phyloP scores from a whole-genome alignment of 1,284 basidiomycete genomes.

The Puccinia coronata region DNA sequence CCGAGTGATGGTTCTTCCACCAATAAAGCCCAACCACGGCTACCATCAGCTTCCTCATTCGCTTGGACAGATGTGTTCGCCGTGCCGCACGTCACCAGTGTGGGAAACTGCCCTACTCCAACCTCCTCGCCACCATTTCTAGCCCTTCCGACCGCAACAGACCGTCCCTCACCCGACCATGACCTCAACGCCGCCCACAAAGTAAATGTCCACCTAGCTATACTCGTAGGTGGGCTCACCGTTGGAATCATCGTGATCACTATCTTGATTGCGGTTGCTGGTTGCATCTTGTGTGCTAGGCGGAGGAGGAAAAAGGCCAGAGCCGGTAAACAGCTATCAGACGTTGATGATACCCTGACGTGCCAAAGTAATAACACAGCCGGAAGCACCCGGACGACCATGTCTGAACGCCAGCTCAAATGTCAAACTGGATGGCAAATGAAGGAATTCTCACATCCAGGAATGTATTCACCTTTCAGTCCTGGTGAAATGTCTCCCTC shows the following conservation, averaged over 20 bases:
- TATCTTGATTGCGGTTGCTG: constrained; percentile 14
- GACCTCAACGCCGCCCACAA: constrained; percentile 12
- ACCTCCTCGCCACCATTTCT: neutral
- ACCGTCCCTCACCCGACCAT: constrained; percentile 1
- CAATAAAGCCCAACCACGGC: neutral
- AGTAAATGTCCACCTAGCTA: constrained; percentile 20
- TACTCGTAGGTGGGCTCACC: constrained; percentile 29
- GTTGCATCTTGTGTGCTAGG: constrained; percentile 4
- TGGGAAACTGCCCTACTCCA: constrained; percentile 17
- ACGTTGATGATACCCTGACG: constrained; percentile 13
- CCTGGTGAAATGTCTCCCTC: neutral
- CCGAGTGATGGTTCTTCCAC: neutral
- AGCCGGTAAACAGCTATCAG: constrained; percentile 5
- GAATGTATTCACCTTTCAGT: constrained; percentile 10
- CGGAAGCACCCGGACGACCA: constrained; percentile 19
- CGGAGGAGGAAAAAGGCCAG: neutral
- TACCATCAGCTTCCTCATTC: neutral
- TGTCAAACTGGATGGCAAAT: constrained; percentile 36
- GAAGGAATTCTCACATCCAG: constrained; percentile 26
- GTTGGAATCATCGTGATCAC: constrained; percentile 27
- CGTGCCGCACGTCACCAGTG: constrained; percentile 14
- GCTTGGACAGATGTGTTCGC: constrained; percentile 15
- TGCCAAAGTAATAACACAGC: constrained; percentile 22
- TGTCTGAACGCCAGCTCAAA: constrained; percentile 23
- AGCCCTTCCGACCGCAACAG: neutral